These are phyloP conservation scores for Komagataella kurtzmanii DNA, from an alignment of 805 yeast genomes.

Conservation along the genomic window DNA sequence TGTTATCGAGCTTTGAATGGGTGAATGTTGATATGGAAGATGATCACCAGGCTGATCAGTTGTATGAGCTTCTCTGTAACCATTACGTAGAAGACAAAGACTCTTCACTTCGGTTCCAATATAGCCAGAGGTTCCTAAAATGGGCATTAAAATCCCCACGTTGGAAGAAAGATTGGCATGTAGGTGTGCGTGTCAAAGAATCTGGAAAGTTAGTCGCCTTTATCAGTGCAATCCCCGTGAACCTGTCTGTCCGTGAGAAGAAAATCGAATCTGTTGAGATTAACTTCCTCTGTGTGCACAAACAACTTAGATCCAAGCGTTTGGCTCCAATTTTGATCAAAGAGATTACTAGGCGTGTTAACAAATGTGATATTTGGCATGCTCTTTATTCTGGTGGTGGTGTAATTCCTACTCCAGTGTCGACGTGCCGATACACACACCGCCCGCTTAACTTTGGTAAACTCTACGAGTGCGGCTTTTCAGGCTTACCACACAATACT, in stretches of 20 bases:
- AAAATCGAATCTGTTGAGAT: conserved; percentile 65
- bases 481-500: conserved; percentile 59
- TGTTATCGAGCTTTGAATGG: conserved; percentile 84
- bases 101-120: conserved; percentile 84
- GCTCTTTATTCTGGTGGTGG: conserved; percentile 92
- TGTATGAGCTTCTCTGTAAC: conserved; percentile 67
- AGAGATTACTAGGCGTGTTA: conserved; percentile 89
- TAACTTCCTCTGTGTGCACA: conserved; percentile 89
- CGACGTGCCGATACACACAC: conserved; percentile 83
- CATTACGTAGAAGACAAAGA: conserved; percentile 94
- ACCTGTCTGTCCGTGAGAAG: conserved; percentile 37
- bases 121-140: conserved; percentile 65
- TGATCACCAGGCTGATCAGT: conserved; percentile 51
- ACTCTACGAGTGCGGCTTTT: conserved; percentile 80
- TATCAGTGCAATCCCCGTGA: conserved; percentile 80
- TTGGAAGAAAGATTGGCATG: conserved; percentile 78
- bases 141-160: conserved; percentile 97
- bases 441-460: conserved; percentile 91
- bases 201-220: conserved; percentile 79
- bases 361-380: conserved; percentile 79
- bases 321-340: conserved; percentile 88
- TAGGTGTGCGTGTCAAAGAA: conserved; percentile 78
- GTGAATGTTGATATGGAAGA: conserved; percentile 53
- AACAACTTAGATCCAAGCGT: conserved; percentile 84
- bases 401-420: conserved; percentile 82